A percentile compares a stretch with the other conserved stretches of the same genome.
Evolutionary conservation across 2,329 filamentous ascomycete species (phyloP).

Genomic region (Pestalotiopsis sp.): DNA sequence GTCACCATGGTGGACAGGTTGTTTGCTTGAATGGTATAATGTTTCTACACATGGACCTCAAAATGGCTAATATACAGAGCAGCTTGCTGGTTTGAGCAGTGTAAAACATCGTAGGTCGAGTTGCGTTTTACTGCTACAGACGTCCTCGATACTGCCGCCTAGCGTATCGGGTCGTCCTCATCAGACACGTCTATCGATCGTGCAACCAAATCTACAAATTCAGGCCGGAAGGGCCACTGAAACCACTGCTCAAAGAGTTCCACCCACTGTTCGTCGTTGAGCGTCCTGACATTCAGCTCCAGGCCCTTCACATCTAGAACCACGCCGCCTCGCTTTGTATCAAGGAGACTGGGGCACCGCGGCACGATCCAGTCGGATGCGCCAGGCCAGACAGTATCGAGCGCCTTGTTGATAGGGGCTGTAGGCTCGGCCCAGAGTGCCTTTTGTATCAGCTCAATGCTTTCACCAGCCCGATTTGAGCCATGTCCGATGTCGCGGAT

Average conservation of each 20-base stretch:
- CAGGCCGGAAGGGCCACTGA: slow-evolving; percentile 65
- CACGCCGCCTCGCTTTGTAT: slow-evolving; percentile 49
- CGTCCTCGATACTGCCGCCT: neutral
- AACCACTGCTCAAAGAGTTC: slow-evolving; percentile 63
- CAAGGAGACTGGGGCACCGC: slow-evolving; percentile 49
- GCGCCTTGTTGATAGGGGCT: slow-evolving; percentile 39
- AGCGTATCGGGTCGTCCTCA: neutral
- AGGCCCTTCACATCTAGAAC: slow-evolving; percentile 36
- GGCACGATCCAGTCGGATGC: slow-evolving; percentile 55
- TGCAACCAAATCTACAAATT: slow-evolving; percentile 48
- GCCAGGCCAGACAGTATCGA: slow-evolving; percentile 61
- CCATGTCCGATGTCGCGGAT: slow-evolving; percentile 46
- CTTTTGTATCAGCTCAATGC: slow-evolving; percentile 53
- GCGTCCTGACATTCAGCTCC: slow-evolving; percentile 44
- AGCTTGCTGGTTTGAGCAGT: too few species aligned
- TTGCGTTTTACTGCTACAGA: neutral
- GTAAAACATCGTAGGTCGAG: too few species aligned
- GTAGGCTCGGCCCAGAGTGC: slow-evolving; percentile 37
- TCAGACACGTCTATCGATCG: slow-evolving; percentile 27
- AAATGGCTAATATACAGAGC: too few species aligned
- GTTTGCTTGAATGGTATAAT: too few species aligned
- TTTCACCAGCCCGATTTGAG: slow-evolving; percentile 45
- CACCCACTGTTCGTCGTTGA: slow-evolving; percentile 57
- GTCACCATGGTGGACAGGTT: too few species aligned
- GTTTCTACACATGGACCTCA: too few species aligned